Evolutionary conservation across 2,329 filamentous ascomycete species (phyloP).

Genomic region (Hypomyces rosellus): DNA sequence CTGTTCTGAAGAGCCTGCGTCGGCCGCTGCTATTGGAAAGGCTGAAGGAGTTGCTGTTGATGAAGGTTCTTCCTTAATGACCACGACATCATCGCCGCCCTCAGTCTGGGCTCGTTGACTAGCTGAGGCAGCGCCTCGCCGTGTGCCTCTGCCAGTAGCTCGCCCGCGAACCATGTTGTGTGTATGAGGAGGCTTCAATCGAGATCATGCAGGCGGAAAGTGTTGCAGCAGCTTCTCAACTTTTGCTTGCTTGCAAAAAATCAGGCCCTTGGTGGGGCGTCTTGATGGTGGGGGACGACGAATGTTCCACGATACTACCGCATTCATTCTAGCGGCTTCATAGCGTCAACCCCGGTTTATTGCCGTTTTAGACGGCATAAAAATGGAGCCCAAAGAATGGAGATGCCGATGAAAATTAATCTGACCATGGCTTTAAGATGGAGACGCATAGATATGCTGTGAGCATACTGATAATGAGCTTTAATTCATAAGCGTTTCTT

Average conservation of each 20-base stretch:
- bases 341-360: no score
- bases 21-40: conserved; percentile 14
- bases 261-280: conserved; percentile 19
- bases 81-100: conserved; percentile 12
- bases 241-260: conserved; percentile 12
- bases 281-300: conserved; percentile 26
- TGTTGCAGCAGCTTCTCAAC: not conserved
- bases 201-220: conserved; percentile 6
- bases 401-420: no score
- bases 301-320: conserved; percentile 1
- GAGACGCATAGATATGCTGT: no score
- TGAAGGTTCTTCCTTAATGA: not conserved
- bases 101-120: conserved; percentile 18
- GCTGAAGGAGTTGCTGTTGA: conserved; percentile 5
- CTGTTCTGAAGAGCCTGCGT: not conserved
- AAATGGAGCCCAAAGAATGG: no score
- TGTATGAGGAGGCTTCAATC: not conserved
- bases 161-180: conserved; percentile 28
- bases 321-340: conserved; percentile 1
- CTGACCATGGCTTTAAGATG: no score
- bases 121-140: conserved; percentile 24
- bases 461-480: no score
- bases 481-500: no score
- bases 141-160: conserved; percentile 25
- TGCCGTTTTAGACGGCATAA: no score